Percentiles rank a stretch among this genome's conserved stretches.
These are phyloP conservation scores for Sphaerostilbella broomeana DNA, from an alignment of 2,329 filamentous ascomycete species.

Conservation along the genomic window DNA sequence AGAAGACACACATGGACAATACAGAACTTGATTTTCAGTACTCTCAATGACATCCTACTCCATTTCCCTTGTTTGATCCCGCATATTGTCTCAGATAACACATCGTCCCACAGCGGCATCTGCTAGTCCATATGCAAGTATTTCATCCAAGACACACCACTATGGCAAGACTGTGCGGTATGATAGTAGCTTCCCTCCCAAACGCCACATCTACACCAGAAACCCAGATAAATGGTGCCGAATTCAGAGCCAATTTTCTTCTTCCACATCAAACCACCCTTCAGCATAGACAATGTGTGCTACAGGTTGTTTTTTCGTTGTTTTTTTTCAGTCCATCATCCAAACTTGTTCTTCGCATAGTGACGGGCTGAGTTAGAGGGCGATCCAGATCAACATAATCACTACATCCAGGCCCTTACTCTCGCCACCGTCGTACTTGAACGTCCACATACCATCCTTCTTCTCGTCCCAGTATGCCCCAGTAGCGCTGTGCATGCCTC, in stretches of 20 bases:
- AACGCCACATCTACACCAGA: conserved; percentile 11
- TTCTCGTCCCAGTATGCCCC: conserved; percentile 88
- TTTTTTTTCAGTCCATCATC: neutral
- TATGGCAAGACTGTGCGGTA: neutral
- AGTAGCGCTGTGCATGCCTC: conserved; percentile 84
- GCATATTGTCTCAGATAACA: conserved; percentile 5
- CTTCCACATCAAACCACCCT: no score
- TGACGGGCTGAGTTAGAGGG: conserved; percentile 41
- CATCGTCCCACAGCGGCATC: neutral
- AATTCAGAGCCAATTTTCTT: no score
- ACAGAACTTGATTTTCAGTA: neutral
- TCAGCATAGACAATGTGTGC: no score
- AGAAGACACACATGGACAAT: no score
- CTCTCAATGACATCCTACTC: conserved; percentile 7
- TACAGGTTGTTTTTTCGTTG: no score
- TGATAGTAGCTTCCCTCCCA: neutral
- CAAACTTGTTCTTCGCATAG: neutral
- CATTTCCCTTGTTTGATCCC: conserved; percentile 6
- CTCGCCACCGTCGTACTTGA: conserved; percentile 70
- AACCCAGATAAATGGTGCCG: no score
- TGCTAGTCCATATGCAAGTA: conserved; percentile 4
- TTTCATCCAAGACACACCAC: conserved; percentile 6
- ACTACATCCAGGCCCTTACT: conserved; percentile 63
- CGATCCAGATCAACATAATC: conserved; percentile 73
- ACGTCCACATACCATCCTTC: conserved; percentile 84